phyloP scores from a whole-genome alignment of 1,284 basidiomycete genomes.

The Pseudozyma thailandica region DNA sequence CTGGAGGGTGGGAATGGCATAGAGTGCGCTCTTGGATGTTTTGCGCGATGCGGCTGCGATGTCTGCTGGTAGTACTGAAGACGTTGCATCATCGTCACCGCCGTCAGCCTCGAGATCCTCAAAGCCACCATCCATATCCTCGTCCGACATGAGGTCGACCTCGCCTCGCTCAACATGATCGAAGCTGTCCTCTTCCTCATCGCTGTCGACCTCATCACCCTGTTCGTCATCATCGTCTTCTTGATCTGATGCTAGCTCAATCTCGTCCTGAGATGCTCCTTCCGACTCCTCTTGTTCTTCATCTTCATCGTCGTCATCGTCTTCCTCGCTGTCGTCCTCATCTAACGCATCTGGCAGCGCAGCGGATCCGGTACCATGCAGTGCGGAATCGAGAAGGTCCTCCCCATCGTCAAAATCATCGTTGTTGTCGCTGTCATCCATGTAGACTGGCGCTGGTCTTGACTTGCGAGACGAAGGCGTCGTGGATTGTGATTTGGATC shows the following conservation, averaged over 20 bases:
- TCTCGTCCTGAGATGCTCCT: constrained; percentile 22
- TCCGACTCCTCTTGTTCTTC: constrained; percentile 24
- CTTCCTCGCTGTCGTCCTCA: constrained; percentile 55
- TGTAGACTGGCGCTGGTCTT: constrained; percentile 7
- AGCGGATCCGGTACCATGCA: constrained; percentile 41
- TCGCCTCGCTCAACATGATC: constrained; percentile 34
- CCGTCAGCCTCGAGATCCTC: constrained; percentile 58
- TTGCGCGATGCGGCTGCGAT: constrained; percentile 36
- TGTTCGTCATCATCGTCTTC: constrained; percentile 13
- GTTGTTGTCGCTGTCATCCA: constrained; percentile 52
- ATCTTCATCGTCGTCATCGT: constrained; percentile 33
- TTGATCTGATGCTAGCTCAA: constrained; percentile 44
- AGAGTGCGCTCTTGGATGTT: constrained; percentile 62
- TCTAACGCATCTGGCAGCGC: constrained; percentile 29
- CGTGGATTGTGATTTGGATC: constrained; percentile 16
- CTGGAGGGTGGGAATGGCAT: constrained; percentile 71
- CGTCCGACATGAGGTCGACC: constrained; percentile 58
- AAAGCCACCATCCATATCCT: constrained; percentile 65
- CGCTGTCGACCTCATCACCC: constrained; percentile 4
- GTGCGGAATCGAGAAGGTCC: constrained; percentile 48
- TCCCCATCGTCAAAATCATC: constrained; percentile 63
- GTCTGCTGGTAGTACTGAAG: constrained; percentile 3
- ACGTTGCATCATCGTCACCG: constrained; percentile 36
- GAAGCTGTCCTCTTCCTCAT: constrained; percentile 52
- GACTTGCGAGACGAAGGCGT: constrained; percentile 11